phyloP scores from a whole-genome alignment of 768 basidiomycete species.

The Sporobolomyces pararoseus region DNA sequence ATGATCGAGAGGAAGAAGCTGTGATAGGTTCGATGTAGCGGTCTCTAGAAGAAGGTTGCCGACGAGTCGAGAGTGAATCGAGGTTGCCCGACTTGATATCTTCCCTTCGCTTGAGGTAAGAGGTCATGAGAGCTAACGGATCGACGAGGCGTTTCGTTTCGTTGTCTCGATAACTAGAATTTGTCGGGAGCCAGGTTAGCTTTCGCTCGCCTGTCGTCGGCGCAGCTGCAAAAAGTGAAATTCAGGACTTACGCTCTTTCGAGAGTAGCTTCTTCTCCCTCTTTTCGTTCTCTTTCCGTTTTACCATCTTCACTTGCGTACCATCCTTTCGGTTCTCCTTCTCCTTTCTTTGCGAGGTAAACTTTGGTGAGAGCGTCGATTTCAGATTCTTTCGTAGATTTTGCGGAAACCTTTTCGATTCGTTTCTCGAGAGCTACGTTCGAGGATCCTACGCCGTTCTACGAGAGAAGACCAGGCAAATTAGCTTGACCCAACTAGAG shows the following conservation, averaged over 20 bases:
- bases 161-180: constrained; percentile 43
- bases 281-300: constrained; percentile 35
- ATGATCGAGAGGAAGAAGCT: background rate
- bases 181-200: background rate
- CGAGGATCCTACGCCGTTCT: background rate
- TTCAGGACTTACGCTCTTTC: constrained; percentile 33
- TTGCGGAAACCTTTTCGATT: constrained; percentile 8
- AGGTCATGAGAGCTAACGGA: constrained; percentile 43
- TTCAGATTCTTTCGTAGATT: constrained; percentile 11
- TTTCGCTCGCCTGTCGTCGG: too few relatives aligned
- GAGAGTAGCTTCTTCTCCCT: constrained; percentile 27
- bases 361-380: constrained; percentile 30
- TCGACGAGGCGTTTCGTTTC: constrained; percentile 41
- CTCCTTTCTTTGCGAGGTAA: constrained; percentile 34
- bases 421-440: background rate
- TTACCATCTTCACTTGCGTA: constrained; percentile 32
- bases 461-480: background rate
- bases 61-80: background rate
- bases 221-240: too few relatives aligned
- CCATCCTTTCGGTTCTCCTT: constrained; percentile 35
- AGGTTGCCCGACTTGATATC: constrained; percentile 32
- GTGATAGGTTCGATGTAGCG: constrained; percentile 17
- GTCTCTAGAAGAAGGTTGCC: constrained; percentile 15
- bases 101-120: constrained; percentile 41
- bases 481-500: background rate